Evolutionary conservation across 2,329 filamentous ascomycete species (phyloP), one percentile per base, ranked within the genome.

Genomic region (Alternaria angustiovoidea): DNA sequence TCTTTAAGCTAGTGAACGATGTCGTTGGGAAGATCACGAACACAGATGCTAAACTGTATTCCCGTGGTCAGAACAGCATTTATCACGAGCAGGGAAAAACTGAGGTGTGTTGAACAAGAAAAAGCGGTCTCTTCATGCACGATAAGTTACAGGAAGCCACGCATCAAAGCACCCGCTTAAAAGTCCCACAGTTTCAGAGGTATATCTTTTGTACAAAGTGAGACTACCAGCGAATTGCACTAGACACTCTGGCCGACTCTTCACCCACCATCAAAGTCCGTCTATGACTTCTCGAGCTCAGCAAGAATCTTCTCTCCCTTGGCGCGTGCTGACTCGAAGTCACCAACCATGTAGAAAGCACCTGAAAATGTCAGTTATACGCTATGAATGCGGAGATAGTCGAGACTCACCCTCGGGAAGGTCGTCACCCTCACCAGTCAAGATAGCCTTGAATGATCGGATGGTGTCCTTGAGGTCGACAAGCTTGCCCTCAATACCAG

Each of bases 271-370:
- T 68, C 65, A 64, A 62, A 54, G 56, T 46, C 53, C 69, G 66
- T 74, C 68, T 77, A 78, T 72, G 71, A 75, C 75, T 79, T 78
- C 75, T 95, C 92, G 76, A 98, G 87, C 77, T 98, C 95, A 76
- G 95, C 94, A 81, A 99, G 86, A 87, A 99, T 98, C 93, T 98
- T 97, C 90, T 97, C 94, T 86, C 94, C 95, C 93, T 99, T 99
- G 79, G 87, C 89, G 81, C 91, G 91, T 73, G 94, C 95, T 68
- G 92, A 93, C 75, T 92, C 92, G 75, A 98, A 89, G 87, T 97
- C 91, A 81, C 95, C 95, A 82, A 98, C 94, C 94, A 97, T 97
- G 91, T 97, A 97, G 90, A 97, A 89, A 79, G 88, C 88, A 84
- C 82, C 81, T 85, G 68, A 65, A 56, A 38, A 57, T 48, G 54